Evolutionary conservation across 768 basidiomycete genomes (phyloP).

Genomic region (Tricholoma flavovirens): DNA sequence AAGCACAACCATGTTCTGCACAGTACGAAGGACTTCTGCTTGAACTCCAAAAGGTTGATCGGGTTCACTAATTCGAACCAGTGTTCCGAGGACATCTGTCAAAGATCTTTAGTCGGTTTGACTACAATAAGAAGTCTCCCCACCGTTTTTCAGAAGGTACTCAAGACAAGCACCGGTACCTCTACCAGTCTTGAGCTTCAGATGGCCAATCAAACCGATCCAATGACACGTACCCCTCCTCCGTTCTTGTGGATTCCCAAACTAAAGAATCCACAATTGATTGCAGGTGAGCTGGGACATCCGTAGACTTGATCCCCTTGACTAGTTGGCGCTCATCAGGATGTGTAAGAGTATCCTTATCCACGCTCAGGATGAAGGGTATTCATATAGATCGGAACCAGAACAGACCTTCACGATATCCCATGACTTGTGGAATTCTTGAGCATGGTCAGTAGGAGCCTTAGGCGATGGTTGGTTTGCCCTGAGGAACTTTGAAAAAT

Average conservation of each 20-base stretch:
- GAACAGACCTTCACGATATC: conserved; percentile 56
- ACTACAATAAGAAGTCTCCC: conserved; percentile 10
- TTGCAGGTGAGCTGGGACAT: conserved; percentile 70
- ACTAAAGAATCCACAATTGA: conserved; percentile 84
- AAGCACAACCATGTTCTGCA: conserved; percentile 87
- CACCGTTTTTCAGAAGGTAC: conserved; percentile 86
- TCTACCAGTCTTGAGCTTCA: conserved; percentile 33
- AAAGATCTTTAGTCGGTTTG: conserved; percentile 1
- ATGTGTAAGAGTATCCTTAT: conserved; percentile 72
- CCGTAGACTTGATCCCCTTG: conserved; percentile 75
- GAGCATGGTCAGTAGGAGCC: conserved; percentile 55
- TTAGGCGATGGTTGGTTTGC: conserved; percentile 42
- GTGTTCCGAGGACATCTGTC: conserved; percentile 73
- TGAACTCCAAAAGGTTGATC: conserved; percentile 90
- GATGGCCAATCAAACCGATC: neutral
- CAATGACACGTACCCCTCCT: conserved; percentile 67
- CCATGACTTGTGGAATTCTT: conserved; percentile 77
- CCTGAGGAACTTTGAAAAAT: conserved; percentile 78
- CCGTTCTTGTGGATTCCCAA: conserved; percentile 77
- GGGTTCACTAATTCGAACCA: conserved; percentile 79
- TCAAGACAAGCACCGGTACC: conserved; percentile 87
- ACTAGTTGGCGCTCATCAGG: conserved; percentile 88
- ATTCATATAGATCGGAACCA: neutral
- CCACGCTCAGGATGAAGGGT: conserved; percentile 8
- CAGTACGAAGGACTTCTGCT: conserved; percentile 79